Percentiles rank a stretch among this genome's conserved stretches.
Conservation (phyloP, 345 rosid genomes). For the Pistacia vera region DNA sequence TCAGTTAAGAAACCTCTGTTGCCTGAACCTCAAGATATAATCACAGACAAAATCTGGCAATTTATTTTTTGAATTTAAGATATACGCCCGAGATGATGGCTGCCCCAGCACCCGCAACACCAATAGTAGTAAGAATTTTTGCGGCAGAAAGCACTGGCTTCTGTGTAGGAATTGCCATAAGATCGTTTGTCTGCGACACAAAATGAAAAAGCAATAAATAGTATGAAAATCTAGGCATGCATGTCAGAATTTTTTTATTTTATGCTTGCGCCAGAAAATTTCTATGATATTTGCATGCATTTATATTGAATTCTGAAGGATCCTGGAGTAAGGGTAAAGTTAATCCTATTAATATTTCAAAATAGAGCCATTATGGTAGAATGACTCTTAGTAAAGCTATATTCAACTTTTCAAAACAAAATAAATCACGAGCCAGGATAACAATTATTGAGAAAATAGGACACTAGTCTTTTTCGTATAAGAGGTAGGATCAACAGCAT, state of each 20-base stretch:
- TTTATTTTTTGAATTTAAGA: conserved; percentile 56
- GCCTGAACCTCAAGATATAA: neutral
- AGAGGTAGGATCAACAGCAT: neutral
- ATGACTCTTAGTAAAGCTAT: neutral
- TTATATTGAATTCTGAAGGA: too few relatives aligned
- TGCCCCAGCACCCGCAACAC: conserved; percentile 68
- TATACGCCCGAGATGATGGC: conserved; percentile 73
- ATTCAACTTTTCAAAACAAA: neutral
- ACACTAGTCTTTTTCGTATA: neutral
- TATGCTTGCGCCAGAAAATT: neutral
- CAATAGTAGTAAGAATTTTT: conserved; percentile 67
- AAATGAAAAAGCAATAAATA: neutral
- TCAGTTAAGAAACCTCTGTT: neutral
- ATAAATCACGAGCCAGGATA: neutral
- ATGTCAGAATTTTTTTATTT: neutral
- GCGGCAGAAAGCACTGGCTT: conserved; percentile 41
- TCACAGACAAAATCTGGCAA: neutral
- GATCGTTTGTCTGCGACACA: conserved; percentile 56
- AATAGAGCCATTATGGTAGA: neutral
- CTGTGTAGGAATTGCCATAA: conserved; percentile 64
- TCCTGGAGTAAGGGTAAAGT: neutral
- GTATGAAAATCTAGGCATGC: neutral
- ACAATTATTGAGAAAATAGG: neutral
- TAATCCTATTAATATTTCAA: neutral
- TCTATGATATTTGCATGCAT: neutral